Percentiles rank a stretch among this genome's conserved stretches.
Evolutionary conservation across 192 early-diverging fungal genomes (phyloP).

Genomic region (Podila minutissima): DNA sequence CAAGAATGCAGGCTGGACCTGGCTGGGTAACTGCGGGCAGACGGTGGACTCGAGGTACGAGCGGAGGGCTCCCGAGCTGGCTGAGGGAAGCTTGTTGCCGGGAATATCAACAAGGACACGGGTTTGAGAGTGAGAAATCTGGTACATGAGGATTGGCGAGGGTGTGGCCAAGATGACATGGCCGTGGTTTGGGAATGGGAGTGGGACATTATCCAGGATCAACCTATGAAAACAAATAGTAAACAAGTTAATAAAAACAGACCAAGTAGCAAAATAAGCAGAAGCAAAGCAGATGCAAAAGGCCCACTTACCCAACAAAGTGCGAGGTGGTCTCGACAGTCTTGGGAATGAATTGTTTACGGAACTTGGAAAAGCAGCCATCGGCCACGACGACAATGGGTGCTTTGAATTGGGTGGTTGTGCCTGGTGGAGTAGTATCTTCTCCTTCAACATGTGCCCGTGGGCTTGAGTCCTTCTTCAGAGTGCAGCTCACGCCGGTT

Average conservation of each 20-base stretch:
- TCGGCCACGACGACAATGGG: slow-evolving; percentile 88
- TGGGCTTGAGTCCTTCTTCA: slow-evolving; percentile 14
- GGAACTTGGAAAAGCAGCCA: slow-evolving; percentile 92
- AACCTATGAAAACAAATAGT: slow-evolving; percentile 53
- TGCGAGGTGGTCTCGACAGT: slow-evolving; percentile 62
- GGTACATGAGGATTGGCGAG: slow-evolving; percentile 91
- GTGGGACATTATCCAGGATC: slow-evolving; percentile 70
- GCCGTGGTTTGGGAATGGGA: slow-evolving; percentile 89
- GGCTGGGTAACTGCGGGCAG: slow-evolving; percentile 75
- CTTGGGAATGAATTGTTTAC: slow-evolving; percentile 70
- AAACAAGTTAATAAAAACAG: background rate
- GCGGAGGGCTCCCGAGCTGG: slow-evolving; percentile 67
- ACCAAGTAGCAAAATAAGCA: background rate
- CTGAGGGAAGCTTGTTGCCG: slow-evolving; percentile 80
- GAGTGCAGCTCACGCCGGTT: slow-evolving; percentile 63
- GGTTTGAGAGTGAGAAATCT: slow-evolving; percentile 88
- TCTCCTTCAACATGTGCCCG: background rate
- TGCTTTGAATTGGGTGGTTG: slow-evolving; percentile 57
- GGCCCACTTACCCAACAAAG: slow-evolving; percentile 71
- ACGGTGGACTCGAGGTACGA: slow-evolving; percentile 71
- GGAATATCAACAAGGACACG: slow-evolving; percentile 93
- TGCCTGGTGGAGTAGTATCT: background rate
- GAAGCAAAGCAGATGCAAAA: background rate
- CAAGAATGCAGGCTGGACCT: slow-evolving; percentile 67
- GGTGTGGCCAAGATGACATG: slow-evolving; percentile 91